A percentile compares a stretch with the other conserved stretches of the same genome.
These are phyloP conservation scores for Grigorovia transvaalensis DNA, from an alignment of 805 yeast species.

Conservation along the genomic window DNA sequence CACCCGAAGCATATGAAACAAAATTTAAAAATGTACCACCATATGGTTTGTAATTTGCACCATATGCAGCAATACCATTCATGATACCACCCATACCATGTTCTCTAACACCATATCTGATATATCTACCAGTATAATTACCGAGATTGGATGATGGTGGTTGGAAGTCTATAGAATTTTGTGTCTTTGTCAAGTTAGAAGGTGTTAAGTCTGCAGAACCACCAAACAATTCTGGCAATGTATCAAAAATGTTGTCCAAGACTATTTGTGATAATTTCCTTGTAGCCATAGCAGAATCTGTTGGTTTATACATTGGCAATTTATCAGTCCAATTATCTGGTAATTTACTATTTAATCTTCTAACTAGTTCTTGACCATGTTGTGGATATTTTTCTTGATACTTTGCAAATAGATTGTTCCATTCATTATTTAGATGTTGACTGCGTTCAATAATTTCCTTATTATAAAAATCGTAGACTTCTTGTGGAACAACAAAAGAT, in stretches of 20 bases:
- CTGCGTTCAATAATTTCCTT: slow-evolving; percentile 48
- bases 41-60: slow-evolving; percentile 76
- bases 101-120: slow-evolving; percentile 97
- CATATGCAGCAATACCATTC: slow-evolving; percentile 92
- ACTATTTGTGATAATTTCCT: slow-evolving; percentile 88
- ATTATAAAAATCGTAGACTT: slow-evolving; percentile 63
- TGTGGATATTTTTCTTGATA: slow-evolving; percentile 66
- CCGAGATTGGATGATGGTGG: slow-evolving; percentile 72
- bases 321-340: slow-evolving; percentile 72
- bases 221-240: slow-evolving; percentile 82
- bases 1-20: slow-evolving; percentile 76
- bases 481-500: slow-evolving; percentile 68
- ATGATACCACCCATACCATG: slow-evolving; percentile 98
- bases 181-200: slow-evolving; percentile 88
- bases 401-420: slow-evolving; percentile 55
- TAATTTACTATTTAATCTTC: slow-evolving; percentile 69
- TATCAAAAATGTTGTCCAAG: slow-evolving; percentile 48
- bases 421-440: slow-evolving; percentile 57
- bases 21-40: slow-evolving; percentile 99
- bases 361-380: slow-evolving; percentile 63
- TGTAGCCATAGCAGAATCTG: slow-evolving; percentile 79
- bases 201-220: slow-evolving; percentile 98
- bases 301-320: slow-evolving; percentile 71
- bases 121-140: slow-evolving; percentile 80
- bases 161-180: slow-evolving; percentile 84